Conservation (phyloP, 805 yeast species). For the Wickerhamiella australiensis region DNA sequence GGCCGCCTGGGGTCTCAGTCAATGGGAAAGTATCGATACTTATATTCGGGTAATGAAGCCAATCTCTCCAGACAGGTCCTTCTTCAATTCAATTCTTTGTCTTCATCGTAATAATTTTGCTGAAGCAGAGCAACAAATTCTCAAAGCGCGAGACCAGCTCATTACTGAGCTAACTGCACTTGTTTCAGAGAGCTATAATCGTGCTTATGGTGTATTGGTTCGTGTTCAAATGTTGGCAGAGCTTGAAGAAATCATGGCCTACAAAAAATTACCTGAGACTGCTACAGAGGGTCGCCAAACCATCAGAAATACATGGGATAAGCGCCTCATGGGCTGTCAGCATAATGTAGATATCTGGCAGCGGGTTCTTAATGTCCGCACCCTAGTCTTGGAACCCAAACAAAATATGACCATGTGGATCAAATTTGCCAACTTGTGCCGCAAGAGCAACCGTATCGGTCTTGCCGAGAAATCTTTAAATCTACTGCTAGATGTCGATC, state of each 20-base stretch:
- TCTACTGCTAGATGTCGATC: constrained; percentile 35
- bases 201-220: constrained; percentile 94
- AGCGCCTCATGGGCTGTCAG: constrained; percentile 84
- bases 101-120: constrained; percentile 77
- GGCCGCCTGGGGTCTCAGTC: constrained; percentile 96
- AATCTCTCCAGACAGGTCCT: constrained; percentile 89
- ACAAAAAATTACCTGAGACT: constrained; percentile 72
- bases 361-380: constrained; percentile 81
- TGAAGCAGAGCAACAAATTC: constrained; percentile 67
- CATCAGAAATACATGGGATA: constrained; percentile 88
- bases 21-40: constrained; percentile 92
- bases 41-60: constrained; percentile 81
- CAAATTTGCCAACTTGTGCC: constrained; percentile 88
- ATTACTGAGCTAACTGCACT: constrained; percentile 90
- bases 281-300: constrained; percentile 59
- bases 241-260: constrained; percentile 83
- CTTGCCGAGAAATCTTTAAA: constrained; percentile 86
- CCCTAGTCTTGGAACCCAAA: constrained; percentile 84
- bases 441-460: constrained; percentile 86
- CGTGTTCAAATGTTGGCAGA: constrained; percentile 96
- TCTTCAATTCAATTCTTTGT: constrained; percentile 80
- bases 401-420: constrained; percentile 98
- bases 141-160: constrained; percentile 73
- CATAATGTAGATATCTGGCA: constrained; percentile 99
- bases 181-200: constrained; percentile 87